Conservation (phyloP, 2,329 filamentous ascomycete genomes). For the Colletotrichum chlorophyti region DNA sequence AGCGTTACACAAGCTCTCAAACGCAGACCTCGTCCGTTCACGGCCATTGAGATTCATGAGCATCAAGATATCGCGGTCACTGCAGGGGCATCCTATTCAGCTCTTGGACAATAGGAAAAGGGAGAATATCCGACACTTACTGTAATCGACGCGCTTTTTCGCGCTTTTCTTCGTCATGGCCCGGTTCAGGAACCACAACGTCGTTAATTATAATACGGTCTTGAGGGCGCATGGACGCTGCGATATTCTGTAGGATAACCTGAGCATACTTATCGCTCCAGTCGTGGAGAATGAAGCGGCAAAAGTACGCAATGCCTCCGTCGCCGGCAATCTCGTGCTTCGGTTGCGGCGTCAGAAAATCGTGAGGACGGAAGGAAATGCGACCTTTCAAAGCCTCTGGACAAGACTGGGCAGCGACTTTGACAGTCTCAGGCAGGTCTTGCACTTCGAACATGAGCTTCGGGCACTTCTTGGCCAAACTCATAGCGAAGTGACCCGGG, state of each 20-base stretch:
- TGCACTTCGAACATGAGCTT: conserved; percentile 40
- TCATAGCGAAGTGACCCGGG: conserved; percentile 38
- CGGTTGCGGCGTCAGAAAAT: conserved; percentile 36
- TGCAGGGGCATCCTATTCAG: neutral
- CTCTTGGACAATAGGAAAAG: neutral
- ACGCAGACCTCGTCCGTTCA: neutral
- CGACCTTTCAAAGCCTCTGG: conserved; percentile 21
- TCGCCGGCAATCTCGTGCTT: conserved; percentile 33
- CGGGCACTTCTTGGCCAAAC: conserved; percentile 38
- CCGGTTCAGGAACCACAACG: conserved; percentile 2
- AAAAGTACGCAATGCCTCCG: conserved; percentile 42
- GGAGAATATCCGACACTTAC: neutral
- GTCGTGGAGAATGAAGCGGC: conserved; percentile 57
- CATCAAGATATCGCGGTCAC: conserved; percentile 14
- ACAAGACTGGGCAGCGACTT: conserved; percentile 14
- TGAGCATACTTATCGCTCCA: conserved; percentile 49
- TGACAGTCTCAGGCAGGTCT: conserved; percentile 33
- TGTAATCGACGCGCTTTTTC: conserved; percentile 1
- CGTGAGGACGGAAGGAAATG: conserved; percentile 30
- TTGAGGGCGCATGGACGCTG: neutral
- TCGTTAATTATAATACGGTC: conserved; percentile 9
- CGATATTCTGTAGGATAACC: conserved; percentile 37
- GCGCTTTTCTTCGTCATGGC: neutral
- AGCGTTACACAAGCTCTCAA: neutral
- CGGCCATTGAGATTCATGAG: conserved; percentile 14